Base-by-base conservation (phyloP, 768 basidiomycete genomes). In the Russula ochroleuca region DNA sequence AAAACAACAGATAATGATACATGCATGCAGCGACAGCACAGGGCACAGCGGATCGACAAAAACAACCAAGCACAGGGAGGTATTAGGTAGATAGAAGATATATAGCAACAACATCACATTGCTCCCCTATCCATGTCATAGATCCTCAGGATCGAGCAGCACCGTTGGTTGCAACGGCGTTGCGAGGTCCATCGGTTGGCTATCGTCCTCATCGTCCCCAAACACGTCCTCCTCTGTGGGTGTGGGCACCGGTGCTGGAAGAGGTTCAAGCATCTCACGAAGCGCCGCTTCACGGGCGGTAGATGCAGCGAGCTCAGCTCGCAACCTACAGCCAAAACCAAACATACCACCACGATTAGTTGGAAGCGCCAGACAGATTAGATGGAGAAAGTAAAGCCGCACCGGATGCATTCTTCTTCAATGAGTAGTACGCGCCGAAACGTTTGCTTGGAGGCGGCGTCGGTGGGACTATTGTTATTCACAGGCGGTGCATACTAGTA, bases 321-420 rank as follows among this genome's bases (percentile, higher is more conserved):
- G 67, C 35, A 68, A 43, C 54, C 55, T 63, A 57, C 53, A 19
- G 48, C 33, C 45, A 49, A 21, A 28, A 14, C 21, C 5, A 35
- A 47, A 28, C 25, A 43, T 23, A 53, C 35, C 25, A 31, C 9
- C 7, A 25, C 15, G 25, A 31, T 55, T 19, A 62, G 28, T 49
- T 33, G 11, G 25, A n/a, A 43, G 21, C 2, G n/a, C 19, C 43
- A n/a, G 41, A 57, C 8, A 28, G 7, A 17, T 14, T n/a, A 21
- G 21, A 14, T 2, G 17, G 13, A 23, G 15, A 1, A 21, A n/a
- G 13, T 28, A 23, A 41, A 33, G 28, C 48, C 28, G 48, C 45
- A 68, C 68, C 68, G 41, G 45, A 68, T 67, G 52, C 68, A 68
- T 47, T 68, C 68, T n/a, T 61, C 66, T 31, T 68, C 68, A 6